Base-by-base conservation (phyloP, 2,329 filamentous ascomycete species). In the Helotiales sp. region DNA sequence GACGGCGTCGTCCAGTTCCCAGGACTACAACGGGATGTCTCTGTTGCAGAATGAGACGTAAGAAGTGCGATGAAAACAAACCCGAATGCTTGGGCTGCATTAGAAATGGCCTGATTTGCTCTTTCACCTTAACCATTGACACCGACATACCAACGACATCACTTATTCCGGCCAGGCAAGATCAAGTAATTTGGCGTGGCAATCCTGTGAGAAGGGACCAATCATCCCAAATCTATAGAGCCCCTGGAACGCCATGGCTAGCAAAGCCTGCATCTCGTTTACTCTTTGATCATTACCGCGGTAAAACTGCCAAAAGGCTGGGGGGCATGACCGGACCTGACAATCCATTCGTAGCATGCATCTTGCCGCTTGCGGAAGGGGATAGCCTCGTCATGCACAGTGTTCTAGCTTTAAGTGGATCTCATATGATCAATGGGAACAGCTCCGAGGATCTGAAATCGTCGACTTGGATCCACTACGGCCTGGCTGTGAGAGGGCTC, bases 361-460 rank as follows among this genome's bases (percentile, higher is more conserved):
- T 60, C 20, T 24, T 60, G 11, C 57, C 37, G 6, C 57, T 60
- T 26, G 37, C 37, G 22, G 13, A 45, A 45, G 57, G 8, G 4
- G 57, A 60, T 20, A 60, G 22, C 22, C 22, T 60, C 17, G 57
- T 60, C 17, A 28, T 60, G 37, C 34, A 60, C 37, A 30, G 57
- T 30, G 22, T 60, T 7, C 22, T 60, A 10, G 37, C 57, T n/a
- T 26, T 60, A 6, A 60, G 57, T 20, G 57, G 57, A n/a, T 20
- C 34, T 28, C 57, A 60, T 20, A 28, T 60, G 8, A 45, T 60
- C 2, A 37, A 60, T n/a, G 13, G 20, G 2, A 28, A 24, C 7
- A 30, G 28, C 1, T 45, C 34, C 40, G 32, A 20, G 34, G 28
- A 15, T 8, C 17, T 60, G 3, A 47, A 15, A 7, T 45, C 34